Conservation (phyloP, 176 grass and related monocot species). For the Carex cristatella region DNA sequence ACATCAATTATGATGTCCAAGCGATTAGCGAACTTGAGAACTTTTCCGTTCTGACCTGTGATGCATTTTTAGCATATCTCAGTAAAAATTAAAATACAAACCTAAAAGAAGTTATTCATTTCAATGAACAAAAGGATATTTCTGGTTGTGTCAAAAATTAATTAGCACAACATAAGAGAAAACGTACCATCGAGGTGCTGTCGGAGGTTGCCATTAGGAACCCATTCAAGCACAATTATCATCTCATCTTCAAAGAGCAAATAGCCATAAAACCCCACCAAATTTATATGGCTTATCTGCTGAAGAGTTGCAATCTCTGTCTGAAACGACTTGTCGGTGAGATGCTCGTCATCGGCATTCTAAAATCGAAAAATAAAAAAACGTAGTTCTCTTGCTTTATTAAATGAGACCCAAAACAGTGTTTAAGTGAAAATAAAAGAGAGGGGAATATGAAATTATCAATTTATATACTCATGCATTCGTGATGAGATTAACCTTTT, state of each 20-base stretch:
- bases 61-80: neutral
- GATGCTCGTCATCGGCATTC: slow-evolving; percentile 52
- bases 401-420: neutral
- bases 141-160: neutral
- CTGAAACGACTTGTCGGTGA: slow-evolving; percentile 45
- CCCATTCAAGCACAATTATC: slow-evolving; percentile 73
- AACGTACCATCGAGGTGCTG: slow-evolving; percentile 74
- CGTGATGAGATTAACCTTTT: slow-evolving; percentile 46
- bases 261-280: slow-evolving; percentile 80
- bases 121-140: neutral
- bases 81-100: too few species aligned
- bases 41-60: slow-evolving; percentile 53
- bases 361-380: slow-evolving; percentile 1
- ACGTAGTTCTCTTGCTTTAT: neutral
- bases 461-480: neutral
- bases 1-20: slow-evolving; percentile 84
- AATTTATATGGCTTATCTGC: slow-evolving; percentile 68
- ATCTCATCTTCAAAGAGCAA: slow-evolving; percentile 71
- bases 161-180: neutral
- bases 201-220: slow-evolving; percentile 79
- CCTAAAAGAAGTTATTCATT: too few species aligned
- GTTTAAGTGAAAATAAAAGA: neutral
- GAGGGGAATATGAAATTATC: neutral
- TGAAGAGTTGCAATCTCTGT: slow-evolving; percentile 80
- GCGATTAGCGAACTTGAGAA: slow-evolving; percentile 42